phyloP scores from a whole-genome alignment of 768 basidiomycete genomes.

The Candolleomyces efflorescens region DNA sequence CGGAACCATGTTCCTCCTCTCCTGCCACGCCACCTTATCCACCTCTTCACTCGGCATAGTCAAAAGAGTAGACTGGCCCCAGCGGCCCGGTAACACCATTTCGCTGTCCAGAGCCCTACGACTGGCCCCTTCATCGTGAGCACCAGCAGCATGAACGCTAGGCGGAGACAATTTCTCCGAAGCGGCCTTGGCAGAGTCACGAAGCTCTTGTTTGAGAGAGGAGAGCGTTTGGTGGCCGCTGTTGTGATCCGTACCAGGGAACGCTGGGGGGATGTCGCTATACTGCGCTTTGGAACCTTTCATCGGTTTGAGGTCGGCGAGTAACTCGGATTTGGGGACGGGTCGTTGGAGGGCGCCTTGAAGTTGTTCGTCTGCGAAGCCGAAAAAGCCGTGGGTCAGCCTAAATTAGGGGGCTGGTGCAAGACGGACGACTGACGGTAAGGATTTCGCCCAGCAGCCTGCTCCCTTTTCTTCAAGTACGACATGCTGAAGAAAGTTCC shows the following conservation, averaged over 20 bases:
- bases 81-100: too few species aligned
- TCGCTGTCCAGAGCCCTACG: neutral
- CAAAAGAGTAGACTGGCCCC: too few species aligned
- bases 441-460: constrained; percentile 6
- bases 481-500: neutral
- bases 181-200: neutral
- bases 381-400: neutral
- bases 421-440: neutral
- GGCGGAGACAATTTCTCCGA: neutral
- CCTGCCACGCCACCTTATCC: neutral
- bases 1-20: neutral
- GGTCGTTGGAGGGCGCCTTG: neutral
- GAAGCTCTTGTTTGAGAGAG: neutral
- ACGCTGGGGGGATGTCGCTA: neutral
- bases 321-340: neutral
- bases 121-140: neutral
- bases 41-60: too few species aligned
- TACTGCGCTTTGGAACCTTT: neutral
- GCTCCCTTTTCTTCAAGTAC: neutral
- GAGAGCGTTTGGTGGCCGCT: neutral
- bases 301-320: neutral
- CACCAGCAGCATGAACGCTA: neutral
- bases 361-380: constrained; percentile 1
- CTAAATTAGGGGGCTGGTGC: neutral
- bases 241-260: neutral